Evolutionary conservation across 805 yeast species (phyloP).

Genomic region (Kregervanrija fluxuum): DNA sequence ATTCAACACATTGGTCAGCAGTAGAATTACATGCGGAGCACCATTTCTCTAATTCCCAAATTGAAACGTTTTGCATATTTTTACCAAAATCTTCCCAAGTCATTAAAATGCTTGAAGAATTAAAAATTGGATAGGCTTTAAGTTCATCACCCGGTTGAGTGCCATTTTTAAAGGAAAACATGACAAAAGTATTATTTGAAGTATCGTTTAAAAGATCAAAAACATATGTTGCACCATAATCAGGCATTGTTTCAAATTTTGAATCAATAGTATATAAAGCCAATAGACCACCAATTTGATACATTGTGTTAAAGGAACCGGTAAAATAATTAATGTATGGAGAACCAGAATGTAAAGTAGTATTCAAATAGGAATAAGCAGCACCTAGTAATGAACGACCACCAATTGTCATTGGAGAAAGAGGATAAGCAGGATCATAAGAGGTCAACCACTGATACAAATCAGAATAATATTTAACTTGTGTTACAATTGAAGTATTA

Average conservation of each 20-base stretch:
- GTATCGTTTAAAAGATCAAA: conserved; percentile 33
- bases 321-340: conserved; percentile 37
- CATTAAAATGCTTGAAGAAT: conserved; percentile 23
- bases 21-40: conserved; percentile 32
- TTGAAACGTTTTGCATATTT: conserved; percentile 21
- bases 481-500: conserved; percentile 24
- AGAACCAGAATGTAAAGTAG: conserved; percentile 27
- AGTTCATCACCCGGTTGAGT: conserved; percentile 30
- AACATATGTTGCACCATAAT: conserved; percentile 39
- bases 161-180: conserved; percentile 41
- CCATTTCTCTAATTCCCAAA: conserved; percentile 29
- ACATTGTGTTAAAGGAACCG: conserved; percentile 40
- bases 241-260: conserved; percentile 40
- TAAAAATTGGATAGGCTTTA: conserved; percentile 32
- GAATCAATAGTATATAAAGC: conserved; percentile 28
- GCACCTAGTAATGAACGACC: conserved; percentile 35
- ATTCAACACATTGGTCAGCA: conserved; percentile 29
- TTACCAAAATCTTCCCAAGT: conserved; percentile 31
- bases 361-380: conserved; percentile 28
- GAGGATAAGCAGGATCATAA: conserved; percentile 23
- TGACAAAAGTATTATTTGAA: conserved; percentile 28
- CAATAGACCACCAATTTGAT: conserved; percentile 31
- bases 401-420: conserved; percentile 31
- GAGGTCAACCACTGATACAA: conserved; percentile 32
- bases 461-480: conserved; percentile 32